Conservation (phyloP, 225 moss, liverwort and hornwort genomes). For the Polytrichum commune region DNA sequence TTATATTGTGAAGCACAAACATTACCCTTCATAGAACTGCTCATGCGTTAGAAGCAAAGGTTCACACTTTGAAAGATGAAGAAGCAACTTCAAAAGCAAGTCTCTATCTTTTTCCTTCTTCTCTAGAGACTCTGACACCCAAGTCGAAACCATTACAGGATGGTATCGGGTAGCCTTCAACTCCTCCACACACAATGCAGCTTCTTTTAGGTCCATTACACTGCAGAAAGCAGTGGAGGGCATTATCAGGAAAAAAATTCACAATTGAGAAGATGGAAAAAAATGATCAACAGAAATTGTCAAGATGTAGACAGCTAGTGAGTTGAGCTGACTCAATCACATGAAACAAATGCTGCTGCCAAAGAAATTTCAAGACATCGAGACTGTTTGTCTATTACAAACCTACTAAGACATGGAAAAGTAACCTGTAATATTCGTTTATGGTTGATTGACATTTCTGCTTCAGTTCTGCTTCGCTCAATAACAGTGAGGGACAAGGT, state of each 20-base stretch:
- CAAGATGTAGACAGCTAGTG: no score
- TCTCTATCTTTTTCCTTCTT: conserved; percentile 77
- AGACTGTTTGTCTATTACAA: no score
- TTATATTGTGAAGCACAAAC: no score
- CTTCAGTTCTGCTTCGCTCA: conserved; percentile 71
- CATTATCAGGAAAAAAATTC: not conserved
- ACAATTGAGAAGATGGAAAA: no score
- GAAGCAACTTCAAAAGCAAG: conserved; percentile 58
- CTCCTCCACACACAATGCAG: conserved; percentile 80
- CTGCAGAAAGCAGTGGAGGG: conserved; percentile 28
- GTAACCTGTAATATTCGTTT: conserved; percentile 73
- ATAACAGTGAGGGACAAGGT: conserved; percentile 31
- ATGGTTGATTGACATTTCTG: conserved; percentile 76
- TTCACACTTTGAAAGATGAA: conserved; percentile 52
- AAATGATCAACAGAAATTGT: no score
- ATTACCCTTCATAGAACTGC: conserved; percentile 73
- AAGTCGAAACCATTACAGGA: conserved; percentile 63
- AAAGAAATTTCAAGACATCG: no score
- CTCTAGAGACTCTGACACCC: conserved; percentile 77
- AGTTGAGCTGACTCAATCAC: no score
- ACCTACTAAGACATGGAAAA: no score
- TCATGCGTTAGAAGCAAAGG: conserved; percentile 60
- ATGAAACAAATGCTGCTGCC: no score
- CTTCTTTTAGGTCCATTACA: conserved; percentile 62
- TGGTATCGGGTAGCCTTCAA: conserved; percentile 64